Evolutionary conservation across 129 eudicot genomes (phyloP).

Genomic region (Flaveria brownii): DNA sequence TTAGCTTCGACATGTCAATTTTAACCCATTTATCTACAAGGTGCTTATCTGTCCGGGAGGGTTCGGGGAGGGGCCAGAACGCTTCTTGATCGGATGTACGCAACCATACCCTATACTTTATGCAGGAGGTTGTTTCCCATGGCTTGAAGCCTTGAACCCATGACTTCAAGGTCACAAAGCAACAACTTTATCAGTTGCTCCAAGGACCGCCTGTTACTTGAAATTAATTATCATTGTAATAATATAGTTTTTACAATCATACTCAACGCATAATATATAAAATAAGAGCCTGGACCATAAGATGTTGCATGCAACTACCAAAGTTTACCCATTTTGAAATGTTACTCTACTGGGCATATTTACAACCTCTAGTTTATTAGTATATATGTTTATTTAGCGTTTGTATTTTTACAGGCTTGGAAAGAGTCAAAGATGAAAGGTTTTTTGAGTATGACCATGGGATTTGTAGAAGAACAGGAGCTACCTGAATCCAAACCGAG

Average conservation of each 20-base stretch:
- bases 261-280: no score
- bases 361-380: background rate
- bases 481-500: constrained; percentile 65
- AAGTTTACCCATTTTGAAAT: background rate
- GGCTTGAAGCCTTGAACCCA: no score
- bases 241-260: background rate
- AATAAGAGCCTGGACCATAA: background rate
- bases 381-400: background rate
- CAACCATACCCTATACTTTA: no score
- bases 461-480: constrained; percentile 66
- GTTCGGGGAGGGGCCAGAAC: no score
- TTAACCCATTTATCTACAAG: background rate
- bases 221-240: no score
- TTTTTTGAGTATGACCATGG: constrained; percentile 72
- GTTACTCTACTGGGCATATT: background rate
- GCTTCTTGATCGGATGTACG: no score
- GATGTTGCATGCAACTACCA: background rate
- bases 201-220: no score
- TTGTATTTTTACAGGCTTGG: constrained; percentile 60
- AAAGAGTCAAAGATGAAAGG: constrained; percentile 63
- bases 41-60: no score
- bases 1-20: background rate
- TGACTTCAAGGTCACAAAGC: no score
- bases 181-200: no score
- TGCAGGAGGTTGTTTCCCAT: no score